Base-by-base conservation (phyloP, 2,329 filamentous ascomycete species). In the Xylaria sp. region DNA sequence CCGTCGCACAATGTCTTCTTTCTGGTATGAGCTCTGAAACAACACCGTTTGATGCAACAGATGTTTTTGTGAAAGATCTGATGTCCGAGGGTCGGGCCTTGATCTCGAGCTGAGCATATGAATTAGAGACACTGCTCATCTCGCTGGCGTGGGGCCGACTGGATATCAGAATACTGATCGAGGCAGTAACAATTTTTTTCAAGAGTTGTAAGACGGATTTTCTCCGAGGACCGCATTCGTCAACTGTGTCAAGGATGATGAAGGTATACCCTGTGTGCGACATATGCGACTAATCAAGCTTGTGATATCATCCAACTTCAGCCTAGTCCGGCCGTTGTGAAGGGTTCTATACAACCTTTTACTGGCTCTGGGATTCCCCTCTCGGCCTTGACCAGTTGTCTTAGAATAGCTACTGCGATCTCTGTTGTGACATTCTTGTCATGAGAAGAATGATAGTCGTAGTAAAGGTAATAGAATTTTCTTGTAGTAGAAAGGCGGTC, bases 11-110 rank as follows among this genome's bases (percentile, higher is more conserved):
- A 32, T 52, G 13, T 52, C 48, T 32, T 30, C 1, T 52, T 52
- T 52, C 48, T 30, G 48, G 48, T 18, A 52, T 52, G 15, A 52
- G 48, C 28, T 32, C 48, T n/a, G 48, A 52, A 13, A 52, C 13
- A 6, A 3, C 39, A 41, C 36, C n/a, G 30, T n/a, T 55, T 20
- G 52, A 55, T 39, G 52, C n/a, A 13, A 55, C 39, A 1, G 5
- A 15, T n/a, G 2, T n/a, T 25, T 55, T 10, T 2, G 52, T 25
- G n/a, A 39, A 55, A 39, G n/a, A 39, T 39, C 18, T 23, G 8
- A 55, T 36, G 32, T 55, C 52, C 4, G 52, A 36, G 15, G 34
- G 8, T 2, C 1, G n/a, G 32, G 52, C 30, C 32, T 39, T 55
- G 10, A 55, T 39, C n/a, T 55, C 32, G 4, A 55, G 52, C 32